phyloP scores from a whole-genome alignment of 305 asterid genomes.

The Euphrasia arctica region DNA sequence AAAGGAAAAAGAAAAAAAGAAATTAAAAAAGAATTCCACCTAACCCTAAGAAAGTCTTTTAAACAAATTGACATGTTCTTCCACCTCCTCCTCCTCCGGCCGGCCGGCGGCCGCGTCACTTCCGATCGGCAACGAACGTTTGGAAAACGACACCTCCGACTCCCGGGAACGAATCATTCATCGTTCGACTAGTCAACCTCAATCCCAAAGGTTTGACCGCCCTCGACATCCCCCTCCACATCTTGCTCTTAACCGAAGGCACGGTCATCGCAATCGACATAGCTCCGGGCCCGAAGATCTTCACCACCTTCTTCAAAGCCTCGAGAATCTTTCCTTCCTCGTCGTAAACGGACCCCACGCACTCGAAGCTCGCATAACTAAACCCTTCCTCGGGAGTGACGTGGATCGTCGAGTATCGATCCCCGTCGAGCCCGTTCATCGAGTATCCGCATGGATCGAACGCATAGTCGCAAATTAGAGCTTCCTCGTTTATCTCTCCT shows the following conservation, averaged over 20 bases:
- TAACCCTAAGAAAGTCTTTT: conserved; percentile 28
- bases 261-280: conserved; percentile 58
- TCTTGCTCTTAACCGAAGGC: conserved; percentile 26
- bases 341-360: conserved; percentile 50
- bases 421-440: conserved; percentile 56
- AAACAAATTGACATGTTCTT: conserved; percentile 19
- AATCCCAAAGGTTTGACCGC: conserved; percentile 54
- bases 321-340: conserved; percentile 34
- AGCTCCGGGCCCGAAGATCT: conserved; percentile 52
- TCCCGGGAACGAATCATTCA: conserved; percentile 43
- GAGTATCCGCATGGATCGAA: conserved; percentile 77
- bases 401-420: conserved; percentile 43
- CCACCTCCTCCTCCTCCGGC: conserved; percentile 20
- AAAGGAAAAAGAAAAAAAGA: conserved; percentile 12
- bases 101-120: conserved; percentile 27
- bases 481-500: conserved; percentile 38
- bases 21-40: conserved; percentile 31
- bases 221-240: conserved; percentile 42
- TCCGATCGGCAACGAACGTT: conserved; percentile 45
- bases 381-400: conserved; percentile 45
- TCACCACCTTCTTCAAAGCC: conserved; percentile 50
- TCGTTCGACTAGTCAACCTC: conserved; percentile 53
- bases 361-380: conserved; percentile 45
- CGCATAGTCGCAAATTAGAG: conserved; percentile 56
- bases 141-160: conserved; percentile 50